Evolutionary conservation across 164 flowering plant genomes (phyloP).

Genomic region (Berberis thunbergii): DNA sequence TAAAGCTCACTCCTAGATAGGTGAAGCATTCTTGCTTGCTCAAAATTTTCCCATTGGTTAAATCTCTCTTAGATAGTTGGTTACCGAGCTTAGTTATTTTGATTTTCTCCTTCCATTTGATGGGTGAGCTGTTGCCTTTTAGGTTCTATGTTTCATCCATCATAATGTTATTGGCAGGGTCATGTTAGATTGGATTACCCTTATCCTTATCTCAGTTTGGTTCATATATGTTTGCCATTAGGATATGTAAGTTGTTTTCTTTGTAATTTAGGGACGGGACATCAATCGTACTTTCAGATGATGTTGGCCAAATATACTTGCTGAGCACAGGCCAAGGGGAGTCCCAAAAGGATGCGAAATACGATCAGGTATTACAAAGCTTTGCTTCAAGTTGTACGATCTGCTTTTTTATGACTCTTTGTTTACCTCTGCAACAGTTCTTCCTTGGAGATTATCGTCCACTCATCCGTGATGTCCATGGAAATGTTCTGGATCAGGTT

Average conservation of each 20-base stretch:
- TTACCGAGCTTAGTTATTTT: too few species aligned
- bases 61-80: too few species aligned
- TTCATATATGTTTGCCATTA: not conserved
- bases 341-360: slow-evolving; percentile 85
- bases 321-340: slow-evolving; percentile 93
- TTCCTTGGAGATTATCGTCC: slow-evolving; percentile 99
- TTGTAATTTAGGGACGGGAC: slow-evolving; percentile 80
- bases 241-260: not conserved
- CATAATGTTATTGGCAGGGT: too few species aligned
- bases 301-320: slow-evolving; percentile 90
- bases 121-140: too few species aligned
- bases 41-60: too few species aligned
- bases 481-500: slow-evolving; percentile 95
- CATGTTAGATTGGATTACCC: too few species aligned
- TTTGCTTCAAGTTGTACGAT: not conserved
- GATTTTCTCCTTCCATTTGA: too few species aligned
- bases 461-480: slow-evolving; percentile 74
- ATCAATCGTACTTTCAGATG: slow-evolving; percentile 93
- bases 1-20: too few species aligned
- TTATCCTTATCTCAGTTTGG: too few species aligned
- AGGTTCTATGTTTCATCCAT: too few species aligned
- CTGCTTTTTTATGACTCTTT: not conserved
- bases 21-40: too few species aligned
- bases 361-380: slow-evolving; percentile 69
- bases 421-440: slow-evolving; percentile 44